Evolutionary conservation across 805 yeast species (phyloP).

Genomic region (Metschnikowia shivogae): DNA sequence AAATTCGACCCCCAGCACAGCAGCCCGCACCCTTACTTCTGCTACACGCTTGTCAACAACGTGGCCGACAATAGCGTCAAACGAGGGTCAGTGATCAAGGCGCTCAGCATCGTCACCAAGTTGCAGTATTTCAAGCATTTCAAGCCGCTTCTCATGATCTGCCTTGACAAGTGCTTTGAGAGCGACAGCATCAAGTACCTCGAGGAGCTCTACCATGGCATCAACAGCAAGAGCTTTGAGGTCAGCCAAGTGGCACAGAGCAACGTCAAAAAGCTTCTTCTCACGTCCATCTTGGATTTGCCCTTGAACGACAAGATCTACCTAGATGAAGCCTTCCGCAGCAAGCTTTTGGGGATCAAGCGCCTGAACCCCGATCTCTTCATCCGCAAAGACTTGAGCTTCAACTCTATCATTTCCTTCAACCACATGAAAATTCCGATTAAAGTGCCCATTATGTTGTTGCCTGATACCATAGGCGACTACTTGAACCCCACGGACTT

Average conservation of each 20-base stretch:
- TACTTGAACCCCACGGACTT: constrained; percentile 44
- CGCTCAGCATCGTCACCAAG: constrained; percentile 56
- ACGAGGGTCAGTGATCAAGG: constrained; percentile 58
- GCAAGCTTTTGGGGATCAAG: constrained; percentile 30
- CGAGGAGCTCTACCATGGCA: constrained; percentile 26
- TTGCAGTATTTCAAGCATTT: constrained; percentile 51
- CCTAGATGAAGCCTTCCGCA: constrained; percentile 35
- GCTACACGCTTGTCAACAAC: constrained; percentile 52
- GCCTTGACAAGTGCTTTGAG: constrained; percentile 46
- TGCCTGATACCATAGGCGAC: constrained; percentile 43
- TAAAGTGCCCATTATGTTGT: constrained; percentile 36
- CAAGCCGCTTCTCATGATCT: constrained; percentile 53
- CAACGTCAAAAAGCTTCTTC: constrained; percentile 33
- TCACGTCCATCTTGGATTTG: constrained; percentile 41
- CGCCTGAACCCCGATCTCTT: constrained; percentile 30
- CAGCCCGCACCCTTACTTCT: constrained; percentile 44
- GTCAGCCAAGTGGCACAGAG: constrained; percentile 21
- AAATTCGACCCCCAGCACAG: constrained; percentile 28
- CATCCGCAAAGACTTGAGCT: constrained; percentile 41
- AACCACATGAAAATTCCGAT: constrained; percentile 43
- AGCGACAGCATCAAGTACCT: constrained; percentile 19
- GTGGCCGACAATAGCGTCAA: constrained; percentile 41
- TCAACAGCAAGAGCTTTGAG: constrained; percentile 30
- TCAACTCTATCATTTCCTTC: constrained; percentile 36
- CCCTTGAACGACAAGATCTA: constrained; percentile 41